phyloP scores from a whole-genome alignment of 2,329 filamentous ascomycete genomes.

The Aspergillus novoparasiticus region DNA sequence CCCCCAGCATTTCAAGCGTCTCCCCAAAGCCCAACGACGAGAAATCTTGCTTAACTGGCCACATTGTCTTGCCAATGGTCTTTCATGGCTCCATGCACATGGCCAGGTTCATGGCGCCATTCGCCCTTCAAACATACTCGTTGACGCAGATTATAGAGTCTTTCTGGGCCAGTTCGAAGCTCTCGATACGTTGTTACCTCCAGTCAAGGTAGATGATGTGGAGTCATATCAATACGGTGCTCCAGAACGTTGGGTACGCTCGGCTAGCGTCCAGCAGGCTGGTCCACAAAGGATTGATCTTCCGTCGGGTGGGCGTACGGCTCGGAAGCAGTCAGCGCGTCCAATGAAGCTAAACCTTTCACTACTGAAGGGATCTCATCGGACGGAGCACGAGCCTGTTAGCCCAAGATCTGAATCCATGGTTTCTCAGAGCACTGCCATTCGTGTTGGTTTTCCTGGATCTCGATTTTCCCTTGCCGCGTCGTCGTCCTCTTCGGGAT shows the following conservation, averaged over 20 bases:
- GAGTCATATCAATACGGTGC: constrained; percentile 63
- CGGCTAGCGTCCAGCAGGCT: constrained; percentile 38
- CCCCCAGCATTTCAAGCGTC: constrained; percentile 44
- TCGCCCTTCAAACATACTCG: constrained; percentile 61
- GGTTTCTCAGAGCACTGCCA: constrained; percentile 38
- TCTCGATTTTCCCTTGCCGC: constrained; percentile 36
- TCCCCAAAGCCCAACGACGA: constrained; percentile 46
- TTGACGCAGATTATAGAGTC: constrained; percentile 59
- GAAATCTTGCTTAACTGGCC: constrained; percentile 49
- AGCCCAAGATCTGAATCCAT: constrained; percentile 33
- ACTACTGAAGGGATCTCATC: constrained; percentile 25
- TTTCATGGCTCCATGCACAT: constrained; percentile 59
- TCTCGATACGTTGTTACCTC: constrained; percentile 56
- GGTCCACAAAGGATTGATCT: constrained; percentile 33
- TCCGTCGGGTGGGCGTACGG: constrained; percentile 47
- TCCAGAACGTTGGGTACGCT: constrained; percentile 55
- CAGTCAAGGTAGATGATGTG: constrained; percentile 55
- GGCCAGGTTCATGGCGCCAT: constrained; percentile 60
- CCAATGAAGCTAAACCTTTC: constrained; percentile 23
- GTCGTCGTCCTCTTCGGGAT: constrained; percentile 39
- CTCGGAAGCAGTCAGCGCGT: constrained; percentile 28
- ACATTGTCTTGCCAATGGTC: constrained; percentile 55
- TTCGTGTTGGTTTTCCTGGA: constrained; percentile 33
- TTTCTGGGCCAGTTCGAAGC: constrained; percentile 61
- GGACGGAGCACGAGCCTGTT: constrained; percentile 21